Evolutionary conservation across 2,329 filamentous ascomycete genomes (phyloP).

Genomic region (Aspergillus sp.): DNA sequence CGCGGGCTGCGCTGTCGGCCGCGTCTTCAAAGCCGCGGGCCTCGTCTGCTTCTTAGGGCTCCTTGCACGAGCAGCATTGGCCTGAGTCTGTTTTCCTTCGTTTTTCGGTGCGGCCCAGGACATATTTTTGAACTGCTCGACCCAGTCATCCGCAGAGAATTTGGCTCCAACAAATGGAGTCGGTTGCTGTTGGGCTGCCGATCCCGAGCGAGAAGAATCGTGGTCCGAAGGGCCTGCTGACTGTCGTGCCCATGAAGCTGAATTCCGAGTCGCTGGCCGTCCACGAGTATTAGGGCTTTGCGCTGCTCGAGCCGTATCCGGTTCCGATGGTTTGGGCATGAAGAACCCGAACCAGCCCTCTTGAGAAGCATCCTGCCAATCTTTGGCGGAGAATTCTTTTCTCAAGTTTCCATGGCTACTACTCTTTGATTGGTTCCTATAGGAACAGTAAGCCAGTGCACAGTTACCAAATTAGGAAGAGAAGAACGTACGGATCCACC

Average conservation of each 20-base stretch:
- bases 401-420: slow-evolving; percentile 28
- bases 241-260: slow-evolving; percentile 12
- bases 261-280: slow-evolving; percentile 11
- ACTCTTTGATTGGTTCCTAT: slow-evolving; percentile 20
- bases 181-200: slow-evolving; percentile 18
- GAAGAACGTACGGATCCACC: neutral
- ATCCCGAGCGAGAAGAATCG: slow-evolving; percentile 13
- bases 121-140: slow-evolving; percentile 28
- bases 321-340: slow-evolving; percentile 20
- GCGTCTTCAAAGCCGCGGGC: slow-evolving; percentile 18
- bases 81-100: slow-evolving; percentile 19
- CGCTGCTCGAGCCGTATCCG: slow-evolving; percentile 15
- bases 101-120: slow-evolving; percentile 26
- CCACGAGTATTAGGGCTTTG: slow-evolving; percentile 13
- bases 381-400: slow-evolving; percentile 36
- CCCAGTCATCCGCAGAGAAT: slow-evolving; percentile 36
- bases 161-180: slow-evolving; percentile 27
- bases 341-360: slow-evolving; percentile 28
- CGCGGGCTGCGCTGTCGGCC: slow-evolving; percentile 25
- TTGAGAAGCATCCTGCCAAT: slow-evolving; percentile 35
- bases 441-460: neutral
- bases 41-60: slow-evolving; percentile 30
- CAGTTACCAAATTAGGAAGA: slow-evolving; percentile 7
- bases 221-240: slow-evolving; percentile 10
- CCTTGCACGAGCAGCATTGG: slow-evolving; percentile 20